These are phyloP conservation scores for Lolium rigidum DNA, from an alignment of 176 grass and related monocot genomes.

Conservation along the genomic window DNA sequence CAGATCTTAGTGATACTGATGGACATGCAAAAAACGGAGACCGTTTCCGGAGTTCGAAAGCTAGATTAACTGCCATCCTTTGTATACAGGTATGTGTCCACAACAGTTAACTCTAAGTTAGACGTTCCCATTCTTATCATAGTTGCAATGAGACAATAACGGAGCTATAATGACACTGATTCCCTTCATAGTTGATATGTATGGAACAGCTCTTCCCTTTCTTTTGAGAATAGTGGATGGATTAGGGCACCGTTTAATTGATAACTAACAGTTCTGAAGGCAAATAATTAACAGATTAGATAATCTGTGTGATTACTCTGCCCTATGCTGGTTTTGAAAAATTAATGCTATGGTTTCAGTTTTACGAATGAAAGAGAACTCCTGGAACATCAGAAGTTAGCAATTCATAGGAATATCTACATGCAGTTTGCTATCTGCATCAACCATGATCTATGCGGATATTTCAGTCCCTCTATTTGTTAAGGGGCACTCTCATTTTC, in stretches of 20 bases:
- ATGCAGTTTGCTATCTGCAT: neutral
- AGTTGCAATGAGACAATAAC: constrained; percentile 24
- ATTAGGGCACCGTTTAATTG: constrained; percentile 27
- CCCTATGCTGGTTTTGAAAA: neutral
- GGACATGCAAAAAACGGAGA: constrained; percentile 68
- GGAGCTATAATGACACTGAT: constrained; percentile 18
- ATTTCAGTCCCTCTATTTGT: constrained; percentile 4
- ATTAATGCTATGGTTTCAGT: constrained; percentile 16
- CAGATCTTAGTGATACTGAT: constrained; percentile 94
- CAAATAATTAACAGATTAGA: constrained; percentile 9
- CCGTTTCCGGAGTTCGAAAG: constrained; percentile 80
- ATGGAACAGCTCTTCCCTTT: constrained; percentile 35
- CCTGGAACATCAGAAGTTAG: neutral
- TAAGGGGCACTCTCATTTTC: constrained; percentile 10
- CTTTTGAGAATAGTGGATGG: constrained; percentile 24
- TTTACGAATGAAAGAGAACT: constrained; percentile 22
- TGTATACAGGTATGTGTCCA: constrained; percentile 81
- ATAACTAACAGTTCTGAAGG: constrained; percentile 3
- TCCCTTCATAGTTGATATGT: constrained; percentile 14
- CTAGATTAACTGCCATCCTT: constrained; percentile 78
- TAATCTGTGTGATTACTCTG: neutral
- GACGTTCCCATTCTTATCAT: constrained; percentile 5
- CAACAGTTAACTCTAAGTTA: neutral
- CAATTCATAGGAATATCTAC: constrained; percentile 23
- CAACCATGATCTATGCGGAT: constrained; percentile 14